A percentile compares a stretch with the other conserved stretches of the same genome.
These are phyloP conservation scores for Asclepias syriaca DNA, from an alignment of 257 asterid genomes.

Conservation along the genomic window DNA sequence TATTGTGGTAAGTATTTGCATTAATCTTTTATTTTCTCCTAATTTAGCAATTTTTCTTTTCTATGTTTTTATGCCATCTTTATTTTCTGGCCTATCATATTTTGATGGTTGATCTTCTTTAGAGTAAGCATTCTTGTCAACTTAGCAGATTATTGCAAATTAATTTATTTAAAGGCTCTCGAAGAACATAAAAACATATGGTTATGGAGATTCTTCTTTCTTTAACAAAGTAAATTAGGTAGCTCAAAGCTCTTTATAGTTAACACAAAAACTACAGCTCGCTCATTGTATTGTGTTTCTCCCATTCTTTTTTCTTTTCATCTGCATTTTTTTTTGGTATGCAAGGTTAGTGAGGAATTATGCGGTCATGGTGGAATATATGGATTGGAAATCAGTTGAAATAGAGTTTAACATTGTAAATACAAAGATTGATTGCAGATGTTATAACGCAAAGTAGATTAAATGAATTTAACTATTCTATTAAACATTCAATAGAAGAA, in stretches of 20 bases:
- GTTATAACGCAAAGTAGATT: no score
- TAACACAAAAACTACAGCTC: neutral
- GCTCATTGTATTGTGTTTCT: neutral
- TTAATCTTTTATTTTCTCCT: slow-evolving; percentile 9
- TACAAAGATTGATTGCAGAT: neutral
- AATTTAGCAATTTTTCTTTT: neutral
- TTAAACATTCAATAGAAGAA: no score
- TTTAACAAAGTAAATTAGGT: neutral
- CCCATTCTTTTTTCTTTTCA: no score
- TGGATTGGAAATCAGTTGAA: neutral
- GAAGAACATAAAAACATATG: neutral
- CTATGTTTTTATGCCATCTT: neutral
- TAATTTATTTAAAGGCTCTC: neutral
- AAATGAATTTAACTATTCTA: no score
- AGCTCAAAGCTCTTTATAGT: neutral
- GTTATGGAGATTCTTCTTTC: neutral
- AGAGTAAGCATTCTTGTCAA: neutral
- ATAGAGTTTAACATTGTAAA: neutral
- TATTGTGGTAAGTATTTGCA: slow-evolving; percentile 66
- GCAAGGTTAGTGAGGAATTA: neutral
- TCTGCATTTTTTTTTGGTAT: neutral
- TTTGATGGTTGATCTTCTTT: no score
- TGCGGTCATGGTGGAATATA: neutral
- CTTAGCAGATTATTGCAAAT: neutral
- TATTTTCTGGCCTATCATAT: neutral